Base-by-base conservation (phyloP, 768 basidiomycete genomes). In the Trichaptum fuscoviolaceum region DNA sequence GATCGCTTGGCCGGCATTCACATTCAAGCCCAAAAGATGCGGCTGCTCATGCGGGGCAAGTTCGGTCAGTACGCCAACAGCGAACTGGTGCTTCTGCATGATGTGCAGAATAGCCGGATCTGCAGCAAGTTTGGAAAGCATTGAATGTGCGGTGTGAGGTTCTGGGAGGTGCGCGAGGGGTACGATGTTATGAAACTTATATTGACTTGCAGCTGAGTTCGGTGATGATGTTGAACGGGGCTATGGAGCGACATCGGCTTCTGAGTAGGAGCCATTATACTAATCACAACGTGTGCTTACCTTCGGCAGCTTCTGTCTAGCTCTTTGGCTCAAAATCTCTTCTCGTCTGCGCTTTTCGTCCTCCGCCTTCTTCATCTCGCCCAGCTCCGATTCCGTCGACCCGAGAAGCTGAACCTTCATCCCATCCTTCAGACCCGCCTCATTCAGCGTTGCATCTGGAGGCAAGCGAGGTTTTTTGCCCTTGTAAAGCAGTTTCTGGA, bases 41-140 rank as follows among this genome's bases (percentile, higher is more conserved):
- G 90, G 90, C 66, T 88, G 82, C 71, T 92, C 90, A 66, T 90
- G 90, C 0, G 91, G 91, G 18, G 90, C 90, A 20, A 93, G 84
- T 75, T 93, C 91, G 1, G 90, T 92, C 58, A 92, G 78, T 2
- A 88, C 67, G 0, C 87, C 87, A 6, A 93, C 89, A 0, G 85
- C 80, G 69, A 91, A 87, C 67, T 85, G 74, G 74, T 93, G 90
- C 67, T 79, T 80, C 68, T 82, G 83, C 91, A 93, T 92, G 66
- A 93, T 73, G 72, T 90, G 85, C 24, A 75, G 78, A 61, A 92
- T 88, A 0, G 88, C 90, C 5, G 87, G 85, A 70, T 93, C 91
- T n/a, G 84, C 78, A 9, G 91, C 80, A 2, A 92, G 79, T 63
- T 82, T 85, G 12, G 77, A 79, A 0, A 92, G 80, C 1, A 90